phyloP scores from a whole-genome alignment of 495 filamentous ascomycete species.

The Neurospora sp. region DNA sequence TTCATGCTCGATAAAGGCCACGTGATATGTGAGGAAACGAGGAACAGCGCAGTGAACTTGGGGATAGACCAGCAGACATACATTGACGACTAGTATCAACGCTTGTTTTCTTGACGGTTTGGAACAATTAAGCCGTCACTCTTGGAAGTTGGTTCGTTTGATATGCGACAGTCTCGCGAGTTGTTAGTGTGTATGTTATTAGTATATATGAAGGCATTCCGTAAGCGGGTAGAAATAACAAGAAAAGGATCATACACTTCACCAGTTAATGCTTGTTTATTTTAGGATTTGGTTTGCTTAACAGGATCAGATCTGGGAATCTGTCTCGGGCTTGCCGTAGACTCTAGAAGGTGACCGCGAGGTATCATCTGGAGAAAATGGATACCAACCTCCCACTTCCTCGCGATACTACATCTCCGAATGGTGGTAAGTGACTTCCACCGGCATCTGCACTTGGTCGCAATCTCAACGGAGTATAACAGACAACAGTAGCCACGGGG shows the following conservation, averaged over 20 bases:
- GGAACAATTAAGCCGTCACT: neutral
- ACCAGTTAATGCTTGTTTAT: too few species aligned
- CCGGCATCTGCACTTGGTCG: neutral
- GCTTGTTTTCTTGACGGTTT: neutral
- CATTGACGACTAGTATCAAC: neutral
- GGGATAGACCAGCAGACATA: neutral
- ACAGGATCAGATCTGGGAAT: neutral
- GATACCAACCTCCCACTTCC: too few species aligned
- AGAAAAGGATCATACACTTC: too few species aligned
- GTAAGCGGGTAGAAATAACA: neutral
- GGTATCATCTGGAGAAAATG: too few species aligned
- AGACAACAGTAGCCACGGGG: neutral
- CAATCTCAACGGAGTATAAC: neutral
- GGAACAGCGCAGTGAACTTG: neutral
- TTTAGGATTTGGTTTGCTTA: too few species aligned
- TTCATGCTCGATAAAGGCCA: neutral
- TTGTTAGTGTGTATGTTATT: neutral
- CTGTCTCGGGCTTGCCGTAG: neutral
- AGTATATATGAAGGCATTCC: neutral
- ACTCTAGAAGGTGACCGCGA: too few species aligned
- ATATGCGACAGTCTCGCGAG: neutral
- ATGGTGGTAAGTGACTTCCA: neutral
- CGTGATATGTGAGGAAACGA: neutral
- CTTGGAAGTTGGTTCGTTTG: neutral
- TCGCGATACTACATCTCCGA: too few species aligned